phyloP scores from a whole-genome alignment of 768 basidiomycete species.

The Phlebiopsis gigantea region DNA sequence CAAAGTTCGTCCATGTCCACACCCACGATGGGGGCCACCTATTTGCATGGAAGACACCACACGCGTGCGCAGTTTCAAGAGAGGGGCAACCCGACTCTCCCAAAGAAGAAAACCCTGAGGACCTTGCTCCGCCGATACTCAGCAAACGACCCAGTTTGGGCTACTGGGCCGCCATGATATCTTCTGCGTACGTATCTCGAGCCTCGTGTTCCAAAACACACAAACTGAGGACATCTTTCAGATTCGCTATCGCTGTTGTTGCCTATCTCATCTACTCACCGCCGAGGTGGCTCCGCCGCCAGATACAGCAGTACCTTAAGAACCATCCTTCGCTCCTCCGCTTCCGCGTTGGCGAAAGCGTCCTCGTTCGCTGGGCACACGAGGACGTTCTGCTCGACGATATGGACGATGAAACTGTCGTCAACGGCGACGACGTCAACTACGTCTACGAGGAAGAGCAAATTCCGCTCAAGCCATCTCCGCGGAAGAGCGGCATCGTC shows the following conservation, averaged over 20 bases:
- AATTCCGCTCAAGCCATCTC: slow-evolving; percentile 39
- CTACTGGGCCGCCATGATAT: slow-evolving; percentile 16
- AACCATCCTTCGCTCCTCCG: slow-evolving; percentile 20
- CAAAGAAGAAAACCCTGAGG: slow-evolving; percentile 7
- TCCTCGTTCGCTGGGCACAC: slow-evolving; percentile 42
- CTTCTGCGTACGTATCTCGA: slow-evolving; percentile 13
- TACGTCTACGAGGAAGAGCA: slow-evolving; percentile 40
- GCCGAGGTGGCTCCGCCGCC: slow-evolving; percentile 18
- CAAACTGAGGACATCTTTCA: slow-evolving; percentile 1
- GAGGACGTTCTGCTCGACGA: slow-evolving; percentile 38
- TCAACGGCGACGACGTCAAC: slow-evolving; percentile 31
- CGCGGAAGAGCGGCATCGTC: slow-evolving; percentile 13
- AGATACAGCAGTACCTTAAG: slow-evolving; percentile 16
- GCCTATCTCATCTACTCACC: slow-evolving; percentile 22
- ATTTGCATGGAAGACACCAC: slow-evolving; percentile 22
- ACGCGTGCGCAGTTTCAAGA: slow-evolving; percentile 23
- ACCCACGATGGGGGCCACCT: slow-evolving; percentile 1
- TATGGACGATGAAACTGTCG: slow-evolving; percentile 37
- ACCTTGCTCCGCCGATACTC: slow-evolving; percentile 13
- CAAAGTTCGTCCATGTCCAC: not conserved
- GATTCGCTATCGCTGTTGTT: slow-evolving; percentile 15
- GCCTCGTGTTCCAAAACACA: not conserved
- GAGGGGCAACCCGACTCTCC: slow-evolving; percentile 20
- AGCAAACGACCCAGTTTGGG: slow-evolving; percentile 5
- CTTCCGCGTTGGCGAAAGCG: slow-evolving; percentile 35